Conservation (phyloP, 164 flowering plant genomes). For the Magnolia changhungtana region DNA sequence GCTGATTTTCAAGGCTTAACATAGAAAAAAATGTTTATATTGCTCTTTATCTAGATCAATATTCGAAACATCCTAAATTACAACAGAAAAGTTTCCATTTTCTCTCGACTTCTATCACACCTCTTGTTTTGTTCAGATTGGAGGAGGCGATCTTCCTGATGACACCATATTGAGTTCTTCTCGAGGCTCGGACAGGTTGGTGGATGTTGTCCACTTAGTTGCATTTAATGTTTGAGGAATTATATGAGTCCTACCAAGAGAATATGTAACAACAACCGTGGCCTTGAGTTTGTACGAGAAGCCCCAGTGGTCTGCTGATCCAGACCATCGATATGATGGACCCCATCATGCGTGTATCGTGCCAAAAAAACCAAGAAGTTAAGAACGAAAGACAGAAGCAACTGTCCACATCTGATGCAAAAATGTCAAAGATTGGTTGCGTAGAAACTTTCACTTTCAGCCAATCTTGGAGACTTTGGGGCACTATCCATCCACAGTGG, state of each 20-base stretch:
- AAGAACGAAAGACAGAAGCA: too few relatives aligned
- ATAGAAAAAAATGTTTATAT: conserved; percentile 1
- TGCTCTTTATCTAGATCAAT: neutral
- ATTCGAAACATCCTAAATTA: neutral
- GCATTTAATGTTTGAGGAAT: neutral
- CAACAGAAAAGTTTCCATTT: neutral
- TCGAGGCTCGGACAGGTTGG: conserved; percentile 92
- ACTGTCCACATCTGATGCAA: too few relatives aligned
- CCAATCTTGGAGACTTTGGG: neutral
- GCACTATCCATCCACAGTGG: neutral
- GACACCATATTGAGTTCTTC: conserved; percentile 79
- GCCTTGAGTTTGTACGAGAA: neutral
- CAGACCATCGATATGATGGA: neutral
- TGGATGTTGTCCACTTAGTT: neutral
- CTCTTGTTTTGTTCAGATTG: conserved; percentile 60
- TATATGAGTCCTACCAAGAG: neutral
- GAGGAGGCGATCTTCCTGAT: conserved; percentile 88
- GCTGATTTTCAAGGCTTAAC: conserved; percentile 1
- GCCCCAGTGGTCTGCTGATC: neutral
- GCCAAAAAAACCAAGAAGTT: too few relatives aligned
- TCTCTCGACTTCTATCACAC: conserved; percentile 12
- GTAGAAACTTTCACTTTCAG: neutral
- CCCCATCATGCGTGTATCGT: neutral
- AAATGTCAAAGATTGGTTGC: neutral
- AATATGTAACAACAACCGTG: neutral